Conservation (phyloP, 129 eudicot species). For the Arctium lappa region DNA sequence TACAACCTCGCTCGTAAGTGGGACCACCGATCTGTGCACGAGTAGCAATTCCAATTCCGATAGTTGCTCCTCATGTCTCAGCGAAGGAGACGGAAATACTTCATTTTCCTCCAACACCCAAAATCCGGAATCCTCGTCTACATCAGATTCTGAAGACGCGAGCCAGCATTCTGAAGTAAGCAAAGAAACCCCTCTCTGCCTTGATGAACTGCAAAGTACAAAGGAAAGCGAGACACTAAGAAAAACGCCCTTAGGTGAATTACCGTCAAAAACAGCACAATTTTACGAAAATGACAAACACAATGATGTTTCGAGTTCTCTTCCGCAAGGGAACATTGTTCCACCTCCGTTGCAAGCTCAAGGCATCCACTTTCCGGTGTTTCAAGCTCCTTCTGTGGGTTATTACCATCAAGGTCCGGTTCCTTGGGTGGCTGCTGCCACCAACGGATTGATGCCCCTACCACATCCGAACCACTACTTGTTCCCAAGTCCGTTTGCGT, state of each 20-base stretch:
- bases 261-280: slow-evolving; percentile 26
- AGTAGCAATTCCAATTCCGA: slow-evolving; percentile 67
- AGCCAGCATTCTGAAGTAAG: slow-evolving; percentile 51
- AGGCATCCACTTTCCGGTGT: slow-evolving; percentile 57
- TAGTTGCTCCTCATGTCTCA: slow-evolving; percentile 82
- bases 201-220: slow-evolving; percentile 18
- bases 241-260: neutral
- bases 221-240: slow-evolving; percentile 26
- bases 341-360: slow-evolving; percentile 54
- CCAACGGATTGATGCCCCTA: slow-evolving; percentile 57
- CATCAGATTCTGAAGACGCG: slow-evolving; percentile 80
- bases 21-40: slow-evolving; percentile 36
- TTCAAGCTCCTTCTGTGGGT: slow-evolving; percentile 61
- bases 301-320: slow-evolving; percentile 27
- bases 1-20: slow-evolving; percentile 27
- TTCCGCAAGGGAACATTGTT: slow-evolving; percentile 40
- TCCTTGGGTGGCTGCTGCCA: slow-evolving; percentile 56
- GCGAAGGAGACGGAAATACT: slow-evolving; percentile 77
- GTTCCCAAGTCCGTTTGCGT: slow-evolving; percentile 57
- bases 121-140: slow-evolving; percentile 57
- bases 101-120: slow-evolving; percentile 53
- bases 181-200: slow-evolving; percentile 39
- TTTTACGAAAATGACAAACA: slow-evolving; percentile 26
- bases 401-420: slow-evolving; percentile 60
- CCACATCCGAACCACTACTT: slow-evolving; percentile 75